phyloP scores from a whole-genome alignment of 805 yeast species.

The Maudiozyma serrabonitensis region DNA sequence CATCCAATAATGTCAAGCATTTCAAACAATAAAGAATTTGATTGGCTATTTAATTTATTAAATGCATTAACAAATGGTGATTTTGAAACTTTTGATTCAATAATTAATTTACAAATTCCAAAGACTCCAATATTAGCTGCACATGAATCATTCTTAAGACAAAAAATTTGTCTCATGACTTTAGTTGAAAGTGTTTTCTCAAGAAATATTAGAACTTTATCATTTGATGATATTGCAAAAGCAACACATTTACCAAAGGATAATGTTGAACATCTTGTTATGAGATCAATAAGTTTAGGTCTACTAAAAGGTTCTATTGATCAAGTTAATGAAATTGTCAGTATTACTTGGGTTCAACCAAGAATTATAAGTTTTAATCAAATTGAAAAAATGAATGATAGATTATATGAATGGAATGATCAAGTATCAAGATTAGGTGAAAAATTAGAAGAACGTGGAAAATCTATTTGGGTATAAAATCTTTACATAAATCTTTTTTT shows the following conservation, averaged over 20 bases:
- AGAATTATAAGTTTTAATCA: conserved; percentile 79
- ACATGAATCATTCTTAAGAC: conserved; percentile 62
- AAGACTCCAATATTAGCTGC: conserved; percentile 47
- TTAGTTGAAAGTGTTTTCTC: conserved; percentile 81
- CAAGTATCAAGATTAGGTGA: conserved; percentile 58
- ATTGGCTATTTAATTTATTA: conserved; percentile 67
- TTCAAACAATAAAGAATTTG: conserved; percentile 36
- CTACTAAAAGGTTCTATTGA: conserved; percentile 85
- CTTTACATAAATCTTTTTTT: not conserved
- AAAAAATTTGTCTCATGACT: conserved; percentile 87
- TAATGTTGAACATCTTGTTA: conserved; percentile 80
- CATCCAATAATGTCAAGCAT: conserved; percentile 68
- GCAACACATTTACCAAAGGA: conserved; percentile 54
- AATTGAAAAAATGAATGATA: conserved; percentile 63
- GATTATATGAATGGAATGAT: conserved; percentile 67
- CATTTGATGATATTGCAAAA: conserved; percentile 62
- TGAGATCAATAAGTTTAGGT: conserved; percentile 81
- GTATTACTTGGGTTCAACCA: conserved; percentile 93
- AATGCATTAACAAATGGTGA: conserved; percentile 71
- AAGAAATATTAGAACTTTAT: conserved; percentile 60
- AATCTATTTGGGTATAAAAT: conserved; percentile 50
- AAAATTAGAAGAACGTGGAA: conserved; percentile 52
- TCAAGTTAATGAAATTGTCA: conserved; percentile 69
- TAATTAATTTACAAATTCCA: conserved; percentile 31
- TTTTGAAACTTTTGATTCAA: conserved; percentile 51